A percentile compares a stretch with the other conserved stretches of the same genome.
phyloP scores from a whole-genome alignment of 2,329 filamentous ascomycete genomes.

The Dactylellina sp. region DNA sequence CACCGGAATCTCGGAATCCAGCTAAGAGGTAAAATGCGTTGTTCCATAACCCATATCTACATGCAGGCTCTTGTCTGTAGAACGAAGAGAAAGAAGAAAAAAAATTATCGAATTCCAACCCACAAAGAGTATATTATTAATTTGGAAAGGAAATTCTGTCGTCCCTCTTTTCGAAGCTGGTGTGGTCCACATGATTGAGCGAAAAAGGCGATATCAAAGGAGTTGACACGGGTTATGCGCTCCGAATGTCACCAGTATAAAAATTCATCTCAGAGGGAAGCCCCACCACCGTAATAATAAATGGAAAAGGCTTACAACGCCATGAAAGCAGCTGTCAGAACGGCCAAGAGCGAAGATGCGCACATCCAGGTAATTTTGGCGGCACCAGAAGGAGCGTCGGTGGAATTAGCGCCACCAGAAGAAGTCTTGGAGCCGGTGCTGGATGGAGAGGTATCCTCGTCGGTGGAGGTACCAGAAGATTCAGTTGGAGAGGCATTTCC shows the following conservation, averaged over 20 bases:
- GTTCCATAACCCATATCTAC: slow-evolving; percentile 35
- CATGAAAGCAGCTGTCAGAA: slow-evolving; percentile 55
- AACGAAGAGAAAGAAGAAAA: slow-evolving; percentile 6
- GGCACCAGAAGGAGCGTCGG: slow-evolving; percentile 29
- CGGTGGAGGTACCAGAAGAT: slow-evolving; percentile 1
- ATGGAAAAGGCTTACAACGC: slow-evolving; percentile 31
- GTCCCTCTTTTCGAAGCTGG: not conserved
- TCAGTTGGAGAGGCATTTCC: slow-evolving; percentile 14
- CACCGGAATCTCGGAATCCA: not conserved
- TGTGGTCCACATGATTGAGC: not conserved
- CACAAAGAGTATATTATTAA: not conserved
- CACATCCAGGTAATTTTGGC: slow-evolving; percentile 56
- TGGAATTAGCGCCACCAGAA: slow-evolving; percentile 17
- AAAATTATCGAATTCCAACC: not conserved
- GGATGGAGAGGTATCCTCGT: slow-evolving; percentile 20
- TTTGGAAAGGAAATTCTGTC: not conserved
- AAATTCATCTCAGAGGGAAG: not conserved
- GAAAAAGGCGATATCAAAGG: slow-evolving; percentile 5
- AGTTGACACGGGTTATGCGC: too few relatives aligned
- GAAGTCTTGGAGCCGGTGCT: slow-evolving; percentile 7
- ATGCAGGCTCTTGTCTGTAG: slow-evolving; percentile 18
- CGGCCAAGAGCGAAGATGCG: slow-evolving; percentile 53
- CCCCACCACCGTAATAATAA: not conserved
- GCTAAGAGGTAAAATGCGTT: slow-evolving; percentile 4
- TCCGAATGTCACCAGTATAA: slow-evolving; percentile 8